Base-by-base conservation (phyloP, 2,329 filamentous ascomycete species). In the Cercospora berteroae region DNA sequence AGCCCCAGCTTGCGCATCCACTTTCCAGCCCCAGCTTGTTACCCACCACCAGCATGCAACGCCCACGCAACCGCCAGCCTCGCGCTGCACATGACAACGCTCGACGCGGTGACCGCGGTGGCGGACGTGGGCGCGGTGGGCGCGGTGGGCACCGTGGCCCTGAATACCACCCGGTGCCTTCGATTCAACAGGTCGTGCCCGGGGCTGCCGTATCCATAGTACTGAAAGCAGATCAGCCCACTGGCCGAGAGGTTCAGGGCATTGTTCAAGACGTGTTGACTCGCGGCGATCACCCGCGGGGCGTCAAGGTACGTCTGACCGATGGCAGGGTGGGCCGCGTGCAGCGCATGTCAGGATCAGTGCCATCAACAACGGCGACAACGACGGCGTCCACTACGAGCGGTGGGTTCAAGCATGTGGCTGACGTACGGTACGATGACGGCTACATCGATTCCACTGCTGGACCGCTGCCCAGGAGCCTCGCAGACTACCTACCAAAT, bases 271-370 rank as follows among this genome's bases (percentile, higher is more conserved):
- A 92, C 56, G 78, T 94, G 0, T 82, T 94, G 58, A 94, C 91
- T 2, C 82, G 86, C 1, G 90, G 90, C 27, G 87, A 94, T 72
- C 91, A 94, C 74, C 90, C 90, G 25, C 57, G 66, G 33, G 66
- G 91, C 39, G 91, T 94, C 80, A 94, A 94, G 78, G 73, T 94
- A 25, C 86, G 91, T 2, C 82, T 94, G 5, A 80, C 81, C 1
- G 90, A 91, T 76, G 91, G 91, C 1, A 84, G 89, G 27, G 86
- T 94, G 2, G 91, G 91, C 1, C 82, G 91, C 16, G 91, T 94
- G 29, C 91, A 94, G 78, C 81, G 83, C 55, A 83, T 92, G 78
- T 79, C 65, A 33, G 25, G 13, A 29, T 66, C 61, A 59, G 62
- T 10, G 48, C 33, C 67, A 65, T 13, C 62, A 18, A 60, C 61